phyloP scores from a whole-genome alignment of 257 asterid species.

The Jaltomata sinuosa region DNA sequence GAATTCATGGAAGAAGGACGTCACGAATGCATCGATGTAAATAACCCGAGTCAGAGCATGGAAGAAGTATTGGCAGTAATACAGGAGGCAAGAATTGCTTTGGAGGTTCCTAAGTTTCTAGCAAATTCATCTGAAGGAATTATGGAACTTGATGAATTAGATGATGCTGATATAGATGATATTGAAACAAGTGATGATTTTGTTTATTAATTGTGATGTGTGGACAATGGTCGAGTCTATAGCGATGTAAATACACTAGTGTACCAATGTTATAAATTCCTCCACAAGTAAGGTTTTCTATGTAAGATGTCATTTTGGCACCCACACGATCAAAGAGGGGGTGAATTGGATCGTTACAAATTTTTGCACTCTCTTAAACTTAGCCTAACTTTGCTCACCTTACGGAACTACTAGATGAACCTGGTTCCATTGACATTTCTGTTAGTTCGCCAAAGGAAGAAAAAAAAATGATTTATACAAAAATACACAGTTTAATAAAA shows the following conservation, averaged over 20 bases:
- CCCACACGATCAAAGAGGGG: too few relatives aligned
- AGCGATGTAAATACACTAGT: background rate
- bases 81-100: conserved; percentile 14
- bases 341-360: too few relatives aligned
- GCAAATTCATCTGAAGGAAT: conserved; percentile 5
- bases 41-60: conserved; percentile 20
- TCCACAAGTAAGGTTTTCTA: background rate
- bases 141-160: conserved; percentile 23
- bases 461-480: too few relatives aligned
- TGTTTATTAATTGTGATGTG: conserved; percentile 8
- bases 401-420: too few relatives aligned
- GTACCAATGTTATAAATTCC: background rate
- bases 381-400: too few relatives aligned
- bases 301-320: background rate
- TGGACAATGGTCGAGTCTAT: background rate
- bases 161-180: conserved; percentile 19
- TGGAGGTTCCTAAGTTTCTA: background rate
- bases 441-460: too few relatives aligned
- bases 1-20: conserved; percentile 31
- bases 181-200: conserved; percentile 21
- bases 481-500: too few relatives aligned
- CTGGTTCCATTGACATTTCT: too few relatives aligned
- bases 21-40: conserved; percentile 7
- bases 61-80: conserved; percentile 19
- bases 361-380: too few relatives aligned